A percentile compares a stretch with the other conserved stretches of the same genome.
Evolutionary conservation across 371 early-diverging fungal genomes (phyloP).

Genomic region (Paraphysoderma sedebokerense): DNA sequence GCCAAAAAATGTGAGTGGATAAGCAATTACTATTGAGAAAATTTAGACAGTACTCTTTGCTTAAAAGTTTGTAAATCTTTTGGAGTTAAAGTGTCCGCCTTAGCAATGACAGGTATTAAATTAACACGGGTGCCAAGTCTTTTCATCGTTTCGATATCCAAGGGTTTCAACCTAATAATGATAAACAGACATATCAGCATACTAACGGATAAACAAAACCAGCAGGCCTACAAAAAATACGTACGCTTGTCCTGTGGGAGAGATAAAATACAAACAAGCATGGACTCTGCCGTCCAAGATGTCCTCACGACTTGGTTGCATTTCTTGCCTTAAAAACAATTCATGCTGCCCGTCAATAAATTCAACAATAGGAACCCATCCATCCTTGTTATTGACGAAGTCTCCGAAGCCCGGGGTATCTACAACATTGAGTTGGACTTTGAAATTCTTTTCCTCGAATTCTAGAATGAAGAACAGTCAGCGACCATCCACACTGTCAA

Average conservation of each 20-base stretch:
- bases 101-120: constrained; percentile 83
- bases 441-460: constrained; percentile 90
- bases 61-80: constrained; percentile 66
- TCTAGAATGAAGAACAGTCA: constrained; percentile 21
- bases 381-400: constrained; percentile 72
- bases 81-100: constrained; percentile 80
- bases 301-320: constrained; percentile 52
- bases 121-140: constrained; percentile 66
- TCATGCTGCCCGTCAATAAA: constrained; percentile 93
- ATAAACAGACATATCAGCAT: constrained; percentile 2
- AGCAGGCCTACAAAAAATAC: constrained; percentile 6
- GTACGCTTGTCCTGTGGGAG: constrained; percentile 76
- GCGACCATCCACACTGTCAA: too few relatives aligned
- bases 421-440: constrained; percentile 74
- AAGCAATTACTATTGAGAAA: neutral
- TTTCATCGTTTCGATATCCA: constrained; percentile 82
- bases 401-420: constrained; percentile 87
- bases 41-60: constrained; percentile 24
- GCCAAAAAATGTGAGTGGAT: neutral
- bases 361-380: constrained; percentile 91
- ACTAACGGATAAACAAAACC: neutral
- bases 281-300: constrained; percentile 80
- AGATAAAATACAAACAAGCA: constrained; percentile 72
- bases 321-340: constrained; percentile 71
- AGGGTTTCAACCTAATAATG: constrained; percentile 36